Evolutionary conservation across 108 stramenopile genomes (phyloP), one percentile per base, ranked within the genome.

Genomic region (Craspedostauros australis): DNA sequence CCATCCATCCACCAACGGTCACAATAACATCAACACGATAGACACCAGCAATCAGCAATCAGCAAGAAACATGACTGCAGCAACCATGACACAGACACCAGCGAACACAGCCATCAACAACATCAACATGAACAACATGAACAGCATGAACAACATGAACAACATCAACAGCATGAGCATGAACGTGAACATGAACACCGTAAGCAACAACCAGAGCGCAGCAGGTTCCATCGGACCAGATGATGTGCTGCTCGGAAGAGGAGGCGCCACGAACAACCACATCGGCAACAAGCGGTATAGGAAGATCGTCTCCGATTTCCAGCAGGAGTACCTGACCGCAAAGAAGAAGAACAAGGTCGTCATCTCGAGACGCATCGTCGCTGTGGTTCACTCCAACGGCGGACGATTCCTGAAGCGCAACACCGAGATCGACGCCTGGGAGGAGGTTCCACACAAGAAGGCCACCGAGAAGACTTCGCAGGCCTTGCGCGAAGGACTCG

Each of bases 231-330:
- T 62, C 20, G 45, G 32, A n/a, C 52, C 42, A 32, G 73, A 83
- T 53, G 88, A 90, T 50, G 84, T 90, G 16, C 68, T 89, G 8
- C 78, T 76, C 36, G 88, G 88, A 20, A 79, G 88, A 6, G 88
- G 88, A 1, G 87, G 87, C 4, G 70, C 75, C 23, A 85, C 88
- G 7, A 89, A 89, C 44, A 77, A 73, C 15, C 76, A 85, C 56
- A 44, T 64, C 15, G 88, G 88, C 1, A 90, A 82, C 62, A 76
- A 74, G 24, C 48, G 53, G 4, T 86, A 75, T 61, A 79, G 88
- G 24, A 3, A 42, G n/a, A 44, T 74, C 4, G 69, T 79, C 0
- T 39, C 57, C 3, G 47, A 60, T 28, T 52, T 67, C 25, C 84
- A 87, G 60, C 31, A 50, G 21, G 77, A 79, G 21, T 93, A 93